Evolutionary conservation across 257 asterid genomes (phyloP).

Genomic region (Lithospermum erythrorhizon): DNA sequence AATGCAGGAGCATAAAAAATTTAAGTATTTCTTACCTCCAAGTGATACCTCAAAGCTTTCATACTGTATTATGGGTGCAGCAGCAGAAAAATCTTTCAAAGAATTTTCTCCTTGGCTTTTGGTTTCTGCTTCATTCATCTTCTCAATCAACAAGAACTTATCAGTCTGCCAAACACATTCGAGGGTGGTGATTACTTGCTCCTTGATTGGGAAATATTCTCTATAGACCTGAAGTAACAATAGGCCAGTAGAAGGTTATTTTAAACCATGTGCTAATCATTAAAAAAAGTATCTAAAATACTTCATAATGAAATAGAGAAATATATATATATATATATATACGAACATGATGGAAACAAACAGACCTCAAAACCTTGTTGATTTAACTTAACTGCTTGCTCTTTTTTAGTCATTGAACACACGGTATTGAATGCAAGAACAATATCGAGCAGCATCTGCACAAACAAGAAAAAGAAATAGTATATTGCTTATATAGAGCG

Average conservation of each 20-base stretch:
- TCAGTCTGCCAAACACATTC: slow-evolving; percentile 69
- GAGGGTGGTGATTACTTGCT: slow-evolving; percentile 28
- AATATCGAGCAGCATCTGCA: slow-evolving; percentile 72
- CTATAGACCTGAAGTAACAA: slow-evolving; percentile 48
- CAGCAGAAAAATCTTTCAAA: slow-evolving; percentile 17
- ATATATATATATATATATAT: background rate
- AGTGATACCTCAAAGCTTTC: slow-evolving; percentile 55
- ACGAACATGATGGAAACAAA: background rate
- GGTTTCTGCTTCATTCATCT: slow-evolving; percentile 25
- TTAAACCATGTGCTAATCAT: background rate
- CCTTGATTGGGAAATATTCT: slow-evolving; percentile 69
- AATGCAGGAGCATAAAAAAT: too few species aligned
- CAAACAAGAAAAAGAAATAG: slow-evolving; percentile 1
- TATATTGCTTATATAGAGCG: slow-evolving; percentile 1
- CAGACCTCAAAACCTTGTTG: slow-evolving; percentile 77
- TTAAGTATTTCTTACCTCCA: slow-evolving; percentile 44
- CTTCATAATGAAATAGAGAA: background rate
- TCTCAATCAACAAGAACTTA: slow-evolving; percentile 55
- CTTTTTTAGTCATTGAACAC: slow-evolving; percentile 55
- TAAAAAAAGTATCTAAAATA: background rate
- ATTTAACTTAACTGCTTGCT: slow-evolving; percentile 55
- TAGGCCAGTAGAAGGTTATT: background rate
- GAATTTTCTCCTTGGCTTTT: slow-evolving; percentile 28
- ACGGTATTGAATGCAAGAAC: slow-evolving; percentile 50
- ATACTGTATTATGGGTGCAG: slow-evolving; percentile 37